phyloP scores from a whole-genome alignment of 139 green algal species.

The Closterium sp. region DNA sequence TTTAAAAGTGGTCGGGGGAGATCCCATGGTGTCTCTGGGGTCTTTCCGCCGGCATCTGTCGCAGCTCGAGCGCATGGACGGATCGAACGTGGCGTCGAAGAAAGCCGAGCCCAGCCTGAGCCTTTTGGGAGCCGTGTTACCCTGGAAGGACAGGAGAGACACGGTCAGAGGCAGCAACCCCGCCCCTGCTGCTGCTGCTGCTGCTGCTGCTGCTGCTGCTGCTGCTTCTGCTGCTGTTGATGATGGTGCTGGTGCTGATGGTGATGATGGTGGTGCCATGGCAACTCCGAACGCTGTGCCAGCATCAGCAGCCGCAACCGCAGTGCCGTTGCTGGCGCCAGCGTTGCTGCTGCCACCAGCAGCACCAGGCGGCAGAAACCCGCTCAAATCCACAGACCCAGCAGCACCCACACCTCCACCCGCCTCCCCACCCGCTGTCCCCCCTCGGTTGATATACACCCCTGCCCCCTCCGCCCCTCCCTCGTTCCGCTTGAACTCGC shows the following conservation, averaged over 20 bases:
- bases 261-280: too few relatives aligned
- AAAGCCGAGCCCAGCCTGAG: neutral
- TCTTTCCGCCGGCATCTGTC: neutral
- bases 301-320: neutral
- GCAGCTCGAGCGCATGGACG: neutral
- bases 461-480: neutral
- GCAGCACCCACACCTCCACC: neutral
- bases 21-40: neutral
- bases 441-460: neutral
- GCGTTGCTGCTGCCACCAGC: neutral
- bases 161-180: neutral
- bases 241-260: too few relatives aligned
- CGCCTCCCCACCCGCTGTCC: neutral
- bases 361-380: neutral
- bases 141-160: neutral
- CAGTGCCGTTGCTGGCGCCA: neutral
- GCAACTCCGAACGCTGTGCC: too few relatives aligned
- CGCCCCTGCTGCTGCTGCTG: neutral
- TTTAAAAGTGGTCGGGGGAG: neutral
- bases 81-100: neutral
- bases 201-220: too few relatives aligned
- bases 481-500: neutral
- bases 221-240: too few relatives aligned
- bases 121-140: neutral
- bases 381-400: neutral